A percentile compares a stretch with the other conserved stretches of the same genome.
These are phyloP conservation scores for Ophiocordyceps unilateralis DNA, from an alignment of 2,329 filamentous ascomycete genomes.

Conservation along the genomic window DNA sequence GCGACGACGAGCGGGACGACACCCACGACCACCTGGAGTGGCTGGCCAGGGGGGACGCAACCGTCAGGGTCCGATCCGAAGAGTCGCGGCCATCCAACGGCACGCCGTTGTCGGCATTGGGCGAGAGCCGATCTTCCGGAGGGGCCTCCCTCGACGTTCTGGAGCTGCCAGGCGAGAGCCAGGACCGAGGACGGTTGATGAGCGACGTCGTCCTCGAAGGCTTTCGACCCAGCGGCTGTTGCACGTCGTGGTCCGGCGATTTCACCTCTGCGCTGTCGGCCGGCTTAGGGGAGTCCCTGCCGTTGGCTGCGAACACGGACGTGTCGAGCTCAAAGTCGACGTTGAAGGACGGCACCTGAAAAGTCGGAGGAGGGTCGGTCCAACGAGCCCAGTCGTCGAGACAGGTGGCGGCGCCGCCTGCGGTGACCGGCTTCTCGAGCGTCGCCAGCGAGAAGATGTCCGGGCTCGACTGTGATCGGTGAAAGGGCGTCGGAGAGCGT, in stretches of 20 bases:
- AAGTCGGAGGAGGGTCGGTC: conserved; percentile 17
- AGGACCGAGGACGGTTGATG: conserved; percentile 31
- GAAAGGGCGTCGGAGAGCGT: conserved; percentile 11
- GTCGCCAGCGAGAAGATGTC: conserved; percentile 11
- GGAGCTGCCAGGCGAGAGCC: conserved; percentile 29
- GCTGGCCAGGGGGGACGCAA: conserved; percentile 29
- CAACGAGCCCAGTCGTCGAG: background rate
- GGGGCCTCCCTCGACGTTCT: conserved; percentile 17
- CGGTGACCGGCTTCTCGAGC: background rate
- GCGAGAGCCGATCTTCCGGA: conserved; percentile 9
- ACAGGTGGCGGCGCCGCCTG: background rate
- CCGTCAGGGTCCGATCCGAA: conserved; percentile 6
- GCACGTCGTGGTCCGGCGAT: too few relatives aligned
- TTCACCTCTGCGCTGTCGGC: too few relatives aligned
- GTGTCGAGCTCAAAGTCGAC: conserved; percentile 30
- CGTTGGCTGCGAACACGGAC: conserved; percentile 19
- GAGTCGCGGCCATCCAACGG: too few relatives aligned
- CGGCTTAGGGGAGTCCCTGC: background rate
- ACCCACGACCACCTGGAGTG: conserved; percentile 36
- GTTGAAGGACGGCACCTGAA: conserved; percentile 36
- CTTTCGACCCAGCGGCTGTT: conserved; percentile 2
- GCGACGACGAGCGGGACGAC: conserved; percentile 30
- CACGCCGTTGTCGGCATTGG: conserved; percentile 8
- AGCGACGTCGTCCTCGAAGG: conserved; percentile 25
- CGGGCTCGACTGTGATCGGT: conserved; percentile 18